Base-by-base conservation (phyloP, 805 yeast genomes). In the Zygoascus biomembranicola region DNA sequence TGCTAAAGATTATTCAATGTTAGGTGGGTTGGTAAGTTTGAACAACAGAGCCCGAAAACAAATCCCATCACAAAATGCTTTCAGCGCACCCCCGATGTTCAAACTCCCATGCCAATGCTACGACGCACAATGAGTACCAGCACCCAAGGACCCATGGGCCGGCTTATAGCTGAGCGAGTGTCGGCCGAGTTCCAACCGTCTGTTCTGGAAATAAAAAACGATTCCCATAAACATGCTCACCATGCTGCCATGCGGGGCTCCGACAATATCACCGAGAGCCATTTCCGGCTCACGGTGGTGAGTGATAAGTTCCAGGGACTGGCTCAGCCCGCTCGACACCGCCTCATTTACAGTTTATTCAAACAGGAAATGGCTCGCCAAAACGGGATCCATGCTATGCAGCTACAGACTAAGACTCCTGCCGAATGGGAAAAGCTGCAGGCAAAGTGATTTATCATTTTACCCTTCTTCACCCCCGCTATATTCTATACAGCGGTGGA, bases 381-480 rank as follows among this genome's bases (percentile, higher is more conserved):
- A 32, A 77, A 80, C 54, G 90, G 94, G 0, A 80, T 92, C 18
- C 98, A 90, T 71, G 97, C 97, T 0, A 72, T 90, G 56, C 97
- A 89, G 65, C 76, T 90, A 70, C 81, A 81, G 66, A 85, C 96
- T 0, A 85, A 85, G 68, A 89, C 97, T 1, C 78, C 79, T 0
- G 74, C 71, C 46, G 92, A 86, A 35, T 35, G 39, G 39, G 39
- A 35, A 8, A 35, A n/a, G 39, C 39, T 35, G 16, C 39, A 35
- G 39, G 6, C 3, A 23, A 23, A 23, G 28, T 23, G 28, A 23
- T 23, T 3, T 23, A 23, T 23, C 28, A 23, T 23, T 23, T 23
- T 23, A 23, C 28, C 28, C n/a, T n/a, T n/a, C n/a, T n/a, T n/a
- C n/a, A n/a, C n/a, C n/a, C n/a, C 6, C 28, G 28, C 28, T 23